A percentile compares a stretch with the other conserved stretches of the same genome.
Conservation (phyloP, 2,329 filamentous ascomycete genomes). For the Penicillium thymicola region DNA sequence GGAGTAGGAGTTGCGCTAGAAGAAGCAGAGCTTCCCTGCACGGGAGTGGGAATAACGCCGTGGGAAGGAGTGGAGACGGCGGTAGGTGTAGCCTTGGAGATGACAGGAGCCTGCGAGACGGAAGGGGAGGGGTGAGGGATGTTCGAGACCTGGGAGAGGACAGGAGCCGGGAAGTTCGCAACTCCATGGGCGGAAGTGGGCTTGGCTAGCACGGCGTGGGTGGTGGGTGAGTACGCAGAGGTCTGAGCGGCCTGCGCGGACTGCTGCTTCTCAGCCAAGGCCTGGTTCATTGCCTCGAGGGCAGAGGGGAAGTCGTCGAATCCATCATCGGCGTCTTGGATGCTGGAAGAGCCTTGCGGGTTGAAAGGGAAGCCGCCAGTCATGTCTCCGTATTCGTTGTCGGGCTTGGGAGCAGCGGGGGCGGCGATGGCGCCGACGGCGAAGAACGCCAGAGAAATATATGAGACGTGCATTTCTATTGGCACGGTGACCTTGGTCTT, state of each 20-base stretch:
- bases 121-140: neutral
- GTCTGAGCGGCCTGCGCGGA: neutral
- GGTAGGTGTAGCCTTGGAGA: neutral
- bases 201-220: neutral
- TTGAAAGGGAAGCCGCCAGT: conserved; percentile 17
- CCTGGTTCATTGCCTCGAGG: conserved; percentile 15
- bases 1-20: conserved; percentile 9
- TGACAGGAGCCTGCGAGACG: neutral
- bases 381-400: conserved; percentile 3
- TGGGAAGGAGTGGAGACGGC: neutral
- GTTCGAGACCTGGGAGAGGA: neutral
- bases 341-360: conserved; percentile 3
- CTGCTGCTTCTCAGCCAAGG: conserved; percentile 3
- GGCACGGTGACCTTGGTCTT: conserved; percentile 3
- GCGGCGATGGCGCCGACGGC: conserved; percentile 32
- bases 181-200: neutral
- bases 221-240: neutral
- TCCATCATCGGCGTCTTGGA: conserved; percentile 11
- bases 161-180: neutral
- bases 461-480: conserved; percentile 19
- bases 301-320: conserved; percentile 16
- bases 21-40: conserved; percentile 7
- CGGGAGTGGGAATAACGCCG: neutral
- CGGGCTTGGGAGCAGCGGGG: conserved; percentile 12
- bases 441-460: conserved; percentile 25